Base-by-base conservation (phyloP, 2,329 filamentous ascomycete species). In the Alternaria dauci region DNA sequence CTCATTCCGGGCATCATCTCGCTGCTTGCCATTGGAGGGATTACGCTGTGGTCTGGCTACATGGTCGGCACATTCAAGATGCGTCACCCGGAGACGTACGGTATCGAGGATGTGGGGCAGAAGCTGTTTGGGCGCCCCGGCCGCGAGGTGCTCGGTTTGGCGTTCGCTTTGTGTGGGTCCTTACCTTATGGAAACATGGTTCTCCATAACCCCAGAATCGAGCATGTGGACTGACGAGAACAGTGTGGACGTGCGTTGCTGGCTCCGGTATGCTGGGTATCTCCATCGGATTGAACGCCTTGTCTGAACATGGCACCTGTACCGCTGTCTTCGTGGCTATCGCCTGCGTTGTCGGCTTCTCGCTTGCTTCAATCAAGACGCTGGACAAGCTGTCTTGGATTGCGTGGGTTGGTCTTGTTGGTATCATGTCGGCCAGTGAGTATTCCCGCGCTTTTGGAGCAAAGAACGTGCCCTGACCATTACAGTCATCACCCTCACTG, bases 181-280 rank as follows among this genome's bases (percentile, higher is more conserved):
- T 51, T 56, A 51, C 54, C 46, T 51, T 43, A 56, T 56, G 46
- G 38, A 38, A 56, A 56, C 54, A 62, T 23, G 16, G 11, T 34
- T 30, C 44, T 32, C 57, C 69, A 43, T 66, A 43, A 76, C 47
- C 18, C n/a, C 28, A 11, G 38, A 32, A 1, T 52, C 20, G 54
- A 51, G 20, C 12, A 28, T 38, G 25, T 54, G 52, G 16, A 58
- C 46, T 46, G 32, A 59, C 51, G 0, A 52, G 18, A 51, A 48
- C 18, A 68, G 66, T 65, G 41, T 71, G 67, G 65, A 71, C 72
- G n/a, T 90, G 92, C 78, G 85, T 90, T 65, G 88, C 89, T 75
- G 88, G 86, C 38, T 90, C 88, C 20, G 90, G 92, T 77, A 84
- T 90, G 63, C 79, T 91, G 65, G 90, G 30, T 71, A 86, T 71